Evolutionary conservation across 192 early-diverging fungal species (phyloP), one percentile per base, ranked within the genome.

Genomic region (Rhizoclosmatium globosum): DNA sequence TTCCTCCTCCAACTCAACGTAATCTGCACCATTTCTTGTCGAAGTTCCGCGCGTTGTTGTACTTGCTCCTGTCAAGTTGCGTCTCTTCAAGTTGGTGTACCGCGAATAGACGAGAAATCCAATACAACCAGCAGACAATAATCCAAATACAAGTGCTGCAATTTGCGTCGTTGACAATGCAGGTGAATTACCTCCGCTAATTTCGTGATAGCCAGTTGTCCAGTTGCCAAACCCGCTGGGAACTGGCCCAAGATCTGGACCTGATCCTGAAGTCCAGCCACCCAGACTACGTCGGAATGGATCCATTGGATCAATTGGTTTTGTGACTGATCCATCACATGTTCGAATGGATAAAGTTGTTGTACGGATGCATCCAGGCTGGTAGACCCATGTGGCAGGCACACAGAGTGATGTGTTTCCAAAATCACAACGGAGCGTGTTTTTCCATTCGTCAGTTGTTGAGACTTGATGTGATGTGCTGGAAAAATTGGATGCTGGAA

Each of bases 241-340:
- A 56, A 56, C 53, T 56, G 11, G 11, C 9, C 53, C 9, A 56
- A 56, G 31, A 31, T 31, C 31, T 31, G 31, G 31, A 31, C 31
- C 31, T 31, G 31, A 31, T 31, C 31, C 31, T 31, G 31, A 31
- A 31, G 31, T 31, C 31, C 31, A 31, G 56, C 56, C 21, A 21
- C 21, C 21, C 11, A 23, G n/a, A 15, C n/a, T 65, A 21, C 11
- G 38, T 21, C 19, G n/a, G 19, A 58, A 9, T 17, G 71, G 71
- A 59, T 50, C 71, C 3, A n/a, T 73, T 59, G 71, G 71, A 59
- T 73, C 71, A 23, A 73, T 59, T 42, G n/a, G 17, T n/a, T 15
- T 13, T 11, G 59, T 9, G 21, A 45, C 31, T 21, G 31, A 9
- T 73, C 19, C 38, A 65, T 38, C 64, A n/a, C 66, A 68, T 17